These are phyloP conservation scores for Podila epicladia DNA, from an alignment of 192 early-diverging fungal species.

Conservation along the genomic window DNA sequence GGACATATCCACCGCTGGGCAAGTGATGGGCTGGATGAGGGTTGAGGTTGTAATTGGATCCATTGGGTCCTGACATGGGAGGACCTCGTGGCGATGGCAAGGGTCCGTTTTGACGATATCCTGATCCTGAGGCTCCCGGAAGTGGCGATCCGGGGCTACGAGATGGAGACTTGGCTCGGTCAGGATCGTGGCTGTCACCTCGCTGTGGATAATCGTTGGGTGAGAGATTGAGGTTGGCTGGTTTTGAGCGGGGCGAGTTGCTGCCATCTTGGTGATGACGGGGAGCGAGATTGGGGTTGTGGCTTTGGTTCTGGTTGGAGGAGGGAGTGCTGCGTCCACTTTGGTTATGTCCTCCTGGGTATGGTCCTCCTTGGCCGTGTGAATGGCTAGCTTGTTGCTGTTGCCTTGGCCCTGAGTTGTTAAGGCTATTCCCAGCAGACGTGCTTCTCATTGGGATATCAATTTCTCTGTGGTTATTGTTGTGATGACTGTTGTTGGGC, in stretches of 20 bases:
- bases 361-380: background rate
- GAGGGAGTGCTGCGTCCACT: constrained; percentile 1
- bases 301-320: background rate
- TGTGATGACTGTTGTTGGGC: constrained; percentile 8
- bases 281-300: background rate
- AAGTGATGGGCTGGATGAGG: constrained; percentile 43
- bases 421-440: constrained; percentile 20
- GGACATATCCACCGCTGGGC: constrained; percentile 31
- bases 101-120: background rate
- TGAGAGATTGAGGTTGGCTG: constrained; percentile 15
- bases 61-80: background rate
- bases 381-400: background rate
- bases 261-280: background rate
- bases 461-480: constrained; percentile 2
- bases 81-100: background rate
- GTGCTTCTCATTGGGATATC: constrained; percentile 23
- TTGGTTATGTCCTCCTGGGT: background rate
- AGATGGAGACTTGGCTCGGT: background rate
- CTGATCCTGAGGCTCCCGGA: background rate
- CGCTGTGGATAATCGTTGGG: constrained; percentile 8
- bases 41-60: constrained; percentile 2
- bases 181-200: background rate
- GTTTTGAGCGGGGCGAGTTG: constrained; percentile 1
- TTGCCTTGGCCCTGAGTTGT: background rate
- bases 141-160: background rate